These are phyloP conservation scores for Amesomyces nigricolor DNA, from an alignment of 2,329 filamentous ascomycete species.

Conservation along the genomic window DNA sequence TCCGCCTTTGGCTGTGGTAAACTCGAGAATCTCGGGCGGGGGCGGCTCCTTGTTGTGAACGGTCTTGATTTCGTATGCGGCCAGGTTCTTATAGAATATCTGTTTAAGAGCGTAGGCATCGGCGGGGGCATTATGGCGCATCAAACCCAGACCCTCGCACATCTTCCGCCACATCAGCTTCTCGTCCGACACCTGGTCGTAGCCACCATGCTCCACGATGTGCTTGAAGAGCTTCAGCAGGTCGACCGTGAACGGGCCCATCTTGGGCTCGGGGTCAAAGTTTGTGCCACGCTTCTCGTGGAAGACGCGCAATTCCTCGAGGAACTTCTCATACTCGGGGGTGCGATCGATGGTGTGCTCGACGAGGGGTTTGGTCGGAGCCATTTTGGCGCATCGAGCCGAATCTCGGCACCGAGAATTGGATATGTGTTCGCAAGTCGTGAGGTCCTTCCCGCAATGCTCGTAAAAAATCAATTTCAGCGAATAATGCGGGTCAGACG, in stretches of 20 bases:
- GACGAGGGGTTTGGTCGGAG: slow-evolving; percentile 29
- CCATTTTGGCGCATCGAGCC: slow-evolving; percentile 30
- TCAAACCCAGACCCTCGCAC: slow-evolving; percentile 69
- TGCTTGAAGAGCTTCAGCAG: slow-evolving; percentile 72
- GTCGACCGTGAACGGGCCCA: slow-evolving; percentile 71
- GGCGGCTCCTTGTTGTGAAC: slow-evolving; percentile 76
- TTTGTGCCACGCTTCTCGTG: slow-evolving; percentile 73
- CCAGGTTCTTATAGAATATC: slow-evolving; percentile 83
- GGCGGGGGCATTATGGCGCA: slow-evolving; percentile 70
- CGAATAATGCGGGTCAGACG: neutral
- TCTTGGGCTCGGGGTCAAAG: slow-evolving; percentile 75
- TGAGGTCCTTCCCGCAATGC: neutral
- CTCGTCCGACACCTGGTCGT: slow-evolving; percentile 76
- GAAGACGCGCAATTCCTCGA: slow-evolving; percentile 64
- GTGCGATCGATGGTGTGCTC: slow-evolving; percentile 50
- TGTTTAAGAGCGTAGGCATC: slow-evolving; percentile 82
- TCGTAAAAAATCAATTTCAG: neutral
- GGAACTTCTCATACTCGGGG: slow-evolving; percentile 72
- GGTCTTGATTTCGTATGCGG: slow-evolving; percentile 78
- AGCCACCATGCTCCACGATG: slow-evolving; percentile 72
- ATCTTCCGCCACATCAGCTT: slow-evolving; percentile 83
- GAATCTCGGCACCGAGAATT: slow-evolving; percentile 9
- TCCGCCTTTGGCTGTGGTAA: slow-evolving; percentile 79
- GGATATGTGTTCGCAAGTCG: too few relatives aligned
- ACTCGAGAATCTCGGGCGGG: slow-evolving; percentile 81